Evolutionary conservation across 2,329 filamentous ascomycete genomes (phyloP).

Genomic region (Penicillium olsonii): DNA sequence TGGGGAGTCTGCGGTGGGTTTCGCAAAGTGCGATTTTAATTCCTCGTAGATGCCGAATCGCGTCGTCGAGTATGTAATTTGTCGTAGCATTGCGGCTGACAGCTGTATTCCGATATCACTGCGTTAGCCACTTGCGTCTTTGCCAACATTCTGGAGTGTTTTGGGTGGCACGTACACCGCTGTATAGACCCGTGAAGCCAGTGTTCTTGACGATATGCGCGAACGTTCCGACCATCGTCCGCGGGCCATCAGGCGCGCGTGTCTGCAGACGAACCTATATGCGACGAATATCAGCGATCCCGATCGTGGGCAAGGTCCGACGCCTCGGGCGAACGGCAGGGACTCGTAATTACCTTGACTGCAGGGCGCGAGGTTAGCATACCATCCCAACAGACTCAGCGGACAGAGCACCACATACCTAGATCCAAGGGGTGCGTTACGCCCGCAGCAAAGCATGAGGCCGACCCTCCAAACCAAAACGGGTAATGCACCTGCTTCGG

Average conservation of each 20-base stretch:
- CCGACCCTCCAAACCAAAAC: slow-evolving; percentile 96
- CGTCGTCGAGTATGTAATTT: slow-evolving; percentile 93
- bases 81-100: slow-evolving; percentile 87
- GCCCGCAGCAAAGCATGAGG: slow-evolving; percentile 85
- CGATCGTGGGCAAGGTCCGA: slow-evolving; percentile 1
- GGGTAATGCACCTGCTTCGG: slow-evolving; percentile 61
- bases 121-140: slow-evolving; percentile 2
- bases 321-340: slow-evolving; percentile 6
- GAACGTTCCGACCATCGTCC: slow-evolving; percentile 83
- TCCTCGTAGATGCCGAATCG: slow-evolving; percentile 97
- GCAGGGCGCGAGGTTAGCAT: slow-evolving; percentile 25
- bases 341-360: slow-evolving; percentile 55
- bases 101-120: slow-evolving; percentile 51
- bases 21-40: slow-evolving; percentile 70
- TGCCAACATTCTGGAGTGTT: not conserved
- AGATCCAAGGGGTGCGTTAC: slow-evolving; percentile 94
- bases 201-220: slow-evolving; percentile 75
- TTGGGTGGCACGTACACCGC: slow-evolving; percentile 58
- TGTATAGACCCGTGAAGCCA: slow-evolving; percentile 81
- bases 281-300: slow-evolving; percentile 19
- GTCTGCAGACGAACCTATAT: slow-evolving; percentile 82
- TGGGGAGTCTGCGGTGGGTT: slow-evolving; percentile 36
- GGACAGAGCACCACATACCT: slow-evolving; percentile 57
- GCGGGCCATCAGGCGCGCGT: slow-evolving; percentile 71
- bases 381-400: not conserved